Conservation (phyloP, 129 eudicot genomes). For the Flaveria robusta region DNA sequence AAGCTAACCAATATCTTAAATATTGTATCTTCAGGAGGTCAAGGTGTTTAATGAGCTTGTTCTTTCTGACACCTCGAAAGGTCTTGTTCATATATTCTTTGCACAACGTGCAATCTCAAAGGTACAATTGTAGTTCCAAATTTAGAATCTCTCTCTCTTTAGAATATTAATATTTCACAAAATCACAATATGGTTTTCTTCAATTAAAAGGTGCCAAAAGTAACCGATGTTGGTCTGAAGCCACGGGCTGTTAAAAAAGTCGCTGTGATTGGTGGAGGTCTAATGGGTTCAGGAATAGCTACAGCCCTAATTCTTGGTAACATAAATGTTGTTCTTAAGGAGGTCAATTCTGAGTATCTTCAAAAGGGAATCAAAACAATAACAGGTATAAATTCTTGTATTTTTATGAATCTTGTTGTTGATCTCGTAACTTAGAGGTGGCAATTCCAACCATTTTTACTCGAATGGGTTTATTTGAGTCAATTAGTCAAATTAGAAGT, state of each 20-base stretch:
- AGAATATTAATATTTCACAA: background rate
- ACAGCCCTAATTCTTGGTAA: slow-evolving; percentile 81
- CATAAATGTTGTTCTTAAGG: slow-evolving; percentile 73
- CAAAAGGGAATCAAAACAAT: slow-evolving; percentile 73
- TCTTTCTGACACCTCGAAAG: slow-evolving; percentile 68
- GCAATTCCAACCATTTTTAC: background rate
- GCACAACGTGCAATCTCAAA: slow-evolving; percentile 88
- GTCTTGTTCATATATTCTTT: slow-evolving; percentile 90
- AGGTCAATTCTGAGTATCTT: slow-evolving; percentile 82
- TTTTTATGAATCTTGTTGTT: background rate
- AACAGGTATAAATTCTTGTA: slow-evolving; percentile 52
- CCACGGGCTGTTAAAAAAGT: slow-evolving; percentile 81
- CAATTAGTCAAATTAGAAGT: background rate
- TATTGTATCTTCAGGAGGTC: slow-evolving; percentile 57
- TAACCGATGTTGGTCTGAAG: slow-evolving; percentile 84
- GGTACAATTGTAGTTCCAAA: slow-evolving; percentile 46
- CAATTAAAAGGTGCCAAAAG: slow-evolving; percentile 75
- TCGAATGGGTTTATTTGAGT: background rate
- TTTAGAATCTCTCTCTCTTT: background rate
- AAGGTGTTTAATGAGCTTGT: slow-evolving; percentile 67
- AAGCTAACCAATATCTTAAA: slow-evolving; percentile 4
- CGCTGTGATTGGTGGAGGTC: slow-evolving; percentile 97
- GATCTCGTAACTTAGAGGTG: background rate
- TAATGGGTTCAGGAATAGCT: slow-evolving; percentile 98
- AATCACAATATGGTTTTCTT: slow-evolving; percentile 3